phyloP scores from a whole-genome alignment of 768 basidiomycete species.

The Tulasnella sp. region DNA sequence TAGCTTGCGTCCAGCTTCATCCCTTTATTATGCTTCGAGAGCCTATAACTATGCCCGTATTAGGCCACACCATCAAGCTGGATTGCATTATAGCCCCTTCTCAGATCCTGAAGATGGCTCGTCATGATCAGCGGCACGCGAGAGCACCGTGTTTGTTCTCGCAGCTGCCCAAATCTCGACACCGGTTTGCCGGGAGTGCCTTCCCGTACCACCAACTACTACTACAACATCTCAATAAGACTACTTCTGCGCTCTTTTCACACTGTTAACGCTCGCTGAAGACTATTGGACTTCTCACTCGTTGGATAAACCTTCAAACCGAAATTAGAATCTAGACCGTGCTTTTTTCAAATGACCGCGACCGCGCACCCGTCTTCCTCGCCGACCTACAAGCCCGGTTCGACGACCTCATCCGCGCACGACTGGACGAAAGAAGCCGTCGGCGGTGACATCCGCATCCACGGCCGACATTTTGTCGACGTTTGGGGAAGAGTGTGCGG shows the following conservation, averaged over 20 bases:
- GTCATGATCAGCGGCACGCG: not conserved
- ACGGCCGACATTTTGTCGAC: constrained; percentile 78
- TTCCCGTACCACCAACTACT: not conserved
- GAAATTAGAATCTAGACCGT: not conserved
- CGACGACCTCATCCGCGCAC: constrained; percentile 41
- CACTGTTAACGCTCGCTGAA: no score
- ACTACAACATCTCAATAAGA: not conserved
- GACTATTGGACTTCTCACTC: no score
- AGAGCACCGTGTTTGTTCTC: not conserved
- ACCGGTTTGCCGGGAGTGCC: not conserved
- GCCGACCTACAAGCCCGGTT: constrained; percentile 1
- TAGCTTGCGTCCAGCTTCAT: no score
- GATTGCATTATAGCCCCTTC: no score
- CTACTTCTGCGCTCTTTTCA: not conserved
- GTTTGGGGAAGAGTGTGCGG: constrained; percentile 65
- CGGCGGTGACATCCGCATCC: constrained; percentile 42
- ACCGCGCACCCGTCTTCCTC: not conserved
- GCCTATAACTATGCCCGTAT: no score
- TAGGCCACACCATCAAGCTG: no score
- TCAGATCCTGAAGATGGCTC: no score
- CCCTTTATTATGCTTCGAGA: no score
- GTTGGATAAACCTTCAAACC: no score
- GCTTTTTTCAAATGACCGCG: not conserved
- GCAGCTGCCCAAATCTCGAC: not conserved
- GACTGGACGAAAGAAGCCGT: constrained; percentile 54